Percentiles rank a stretch among this genome's conserved stretches.
phyloP scores from a whole-genome alignment of 371 early-diverging fungal genomes.

The Mortierella sp. region DNA sequence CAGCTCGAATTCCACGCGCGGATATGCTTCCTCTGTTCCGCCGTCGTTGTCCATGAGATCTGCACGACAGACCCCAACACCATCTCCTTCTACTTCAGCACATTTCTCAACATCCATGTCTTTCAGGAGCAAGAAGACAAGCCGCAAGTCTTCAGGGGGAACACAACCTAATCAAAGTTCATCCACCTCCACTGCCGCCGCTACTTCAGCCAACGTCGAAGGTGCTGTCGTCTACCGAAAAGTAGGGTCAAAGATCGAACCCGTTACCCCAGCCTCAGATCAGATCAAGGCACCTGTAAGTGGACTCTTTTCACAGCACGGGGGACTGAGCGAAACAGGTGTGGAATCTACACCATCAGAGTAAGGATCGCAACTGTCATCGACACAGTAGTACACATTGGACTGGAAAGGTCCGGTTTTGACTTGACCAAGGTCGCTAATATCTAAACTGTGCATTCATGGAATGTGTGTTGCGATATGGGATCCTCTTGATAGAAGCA shows the following conservation, averaged over 20 bases:
- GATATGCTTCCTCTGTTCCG: background rate
- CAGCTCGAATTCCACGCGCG: background rate
- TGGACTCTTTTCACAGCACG: slow-evolving; percentile 26
- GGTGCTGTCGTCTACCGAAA: slow-evolving; percentile 42
- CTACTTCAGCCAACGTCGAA: slow-evolving; percentile 7
- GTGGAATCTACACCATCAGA: slow-evolving; percentile 16
- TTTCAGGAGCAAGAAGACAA: too few species aligned
- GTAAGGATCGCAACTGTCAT: slow-evolving; percentile 1
- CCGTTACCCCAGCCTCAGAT: slow-evolving; percentile 8
- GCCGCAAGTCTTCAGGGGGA: background rate
- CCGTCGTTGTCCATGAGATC: background rate
- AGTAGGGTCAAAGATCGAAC: slow-evolving; percentile 44
- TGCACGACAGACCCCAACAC: background rate
- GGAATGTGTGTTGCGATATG: too few species aligned
- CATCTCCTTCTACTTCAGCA: background rate
- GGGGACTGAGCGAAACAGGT: too few species aligned
- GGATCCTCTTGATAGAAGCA: background rate
- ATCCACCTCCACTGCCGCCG: background rate
- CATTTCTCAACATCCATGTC: slow-evolving; percentile 4
- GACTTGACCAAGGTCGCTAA: too few species aligned
- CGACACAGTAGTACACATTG: too few species aligned
- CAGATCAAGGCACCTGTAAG: slow-evolving; percentile 30
- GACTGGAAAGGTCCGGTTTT: too few species aligned
- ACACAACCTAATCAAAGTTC: background rate
- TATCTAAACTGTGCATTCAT: too few species aligned